Evolutionary conservation across 768 basidiomycete species (phyloP).

Genomic region (Glaciozyma martinii): DNA sequence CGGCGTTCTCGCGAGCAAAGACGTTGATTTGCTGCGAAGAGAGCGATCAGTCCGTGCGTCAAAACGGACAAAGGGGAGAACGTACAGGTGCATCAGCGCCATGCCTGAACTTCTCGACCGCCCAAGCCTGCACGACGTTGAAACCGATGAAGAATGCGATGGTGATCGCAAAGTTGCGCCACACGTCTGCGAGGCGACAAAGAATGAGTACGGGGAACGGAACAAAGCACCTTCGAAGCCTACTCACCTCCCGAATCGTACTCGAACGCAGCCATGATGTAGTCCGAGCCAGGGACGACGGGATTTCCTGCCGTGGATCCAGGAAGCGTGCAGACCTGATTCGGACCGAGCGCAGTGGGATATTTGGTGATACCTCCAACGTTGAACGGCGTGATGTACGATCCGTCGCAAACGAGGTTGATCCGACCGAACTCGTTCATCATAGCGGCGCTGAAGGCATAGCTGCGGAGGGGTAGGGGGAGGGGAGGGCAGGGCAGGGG

Average conservation of each 20-base stretch:
- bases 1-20: slow-evolving; percentile 34
- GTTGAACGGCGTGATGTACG: slow-evolving; percentile 57
- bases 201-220: background rate
- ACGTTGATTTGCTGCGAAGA: slow-evolving; percentile 16
- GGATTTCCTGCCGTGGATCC: slow-evolving; percentile 20
- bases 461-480: too few species aligned
- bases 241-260: background rate
- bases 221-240: too few species aligned
- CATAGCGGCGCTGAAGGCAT: slow-evolving; percentile 2
- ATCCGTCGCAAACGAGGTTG: slow-evolving; percentile 55
- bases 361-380: slow-evolving; percentile 49
- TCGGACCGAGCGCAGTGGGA: slow-evolving; percentile 47
- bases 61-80: background rate
- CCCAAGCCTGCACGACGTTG: slow-evolving; percentile 43
- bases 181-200: background rate
- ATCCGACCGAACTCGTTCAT: slow-evolving; percentile 29
- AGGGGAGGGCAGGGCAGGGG: too few species aligned
- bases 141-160: slow-evolving; percentile 63
- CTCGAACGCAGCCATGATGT: slow-evolving; percentile 16
- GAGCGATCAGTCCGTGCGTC: too few species aligned
- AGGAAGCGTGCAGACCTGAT: slow-evolving; percentile 30
- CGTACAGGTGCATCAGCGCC: background rate
- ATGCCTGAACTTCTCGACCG: slow-evolving; percentile 26
- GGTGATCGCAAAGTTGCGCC: slow-evolving; percentile 49
- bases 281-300: slow-evolving; percentile 19